These are phyloP conservation scores for Botrytis aclada DNA, from an alignment of 2,329 filamentous ascomycete genomes.

Conservation along the genomic window DNA sequence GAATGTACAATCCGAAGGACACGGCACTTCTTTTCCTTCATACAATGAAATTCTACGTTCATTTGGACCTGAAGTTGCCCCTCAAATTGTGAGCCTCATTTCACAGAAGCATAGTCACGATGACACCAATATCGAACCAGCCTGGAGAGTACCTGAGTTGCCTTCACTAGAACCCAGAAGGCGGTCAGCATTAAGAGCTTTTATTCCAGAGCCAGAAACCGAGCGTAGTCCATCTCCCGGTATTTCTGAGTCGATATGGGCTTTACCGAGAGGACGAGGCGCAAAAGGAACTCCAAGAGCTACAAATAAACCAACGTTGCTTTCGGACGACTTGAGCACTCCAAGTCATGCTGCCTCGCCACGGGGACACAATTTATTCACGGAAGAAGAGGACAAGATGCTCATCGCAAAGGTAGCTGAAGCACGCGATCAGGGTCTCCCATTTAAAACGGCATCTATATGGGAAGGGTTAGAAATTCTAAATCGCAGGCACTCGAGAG, in stretches of 20 bases:
- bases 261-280: constrained; percentile 23
- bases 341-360: not conserved
- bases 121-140: constrained; percentile 30
- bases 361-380: constrained; percentile 23
- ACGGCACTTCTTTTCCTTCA: constrained; percentile 26
- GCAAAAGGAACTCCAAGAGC: constrained; percentile 2
- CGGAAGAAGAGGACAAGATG: constrained; percentile 31
- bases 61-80: constrained; percentile 35
- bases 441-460: constrained; percentile 17
- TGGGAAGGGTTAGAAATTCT: constrained; percentile 29
- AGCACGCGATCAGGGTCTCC: constrained; percentile 23
- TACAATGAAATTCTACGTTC: constrained; percentile 33
- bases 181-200: constrained; percentile 24
- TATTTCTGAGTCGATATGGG: constrained; percentile 34
- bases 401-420: constrained; percentile 31
- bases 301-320: not conserved
- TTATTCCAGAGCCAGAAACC: constrained; percentile 25
- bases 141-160: constrained; percentile 32
- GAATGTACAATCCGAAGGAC: not conserved
- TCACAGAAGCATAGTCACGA: constrained; percentile 28
- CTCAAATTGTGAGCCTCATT: constrained; percentile 33
- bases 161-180: constrained; percentile 20
- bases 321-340: constrained; percentile 12
- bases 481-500: constrained; percentile 27
- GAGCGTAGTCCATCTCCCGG: constrained; percentile 33